phyloP scores from a whole-genome alignment of 352 stramenopile species.

The Globisporangium iwayamae region DNA sequence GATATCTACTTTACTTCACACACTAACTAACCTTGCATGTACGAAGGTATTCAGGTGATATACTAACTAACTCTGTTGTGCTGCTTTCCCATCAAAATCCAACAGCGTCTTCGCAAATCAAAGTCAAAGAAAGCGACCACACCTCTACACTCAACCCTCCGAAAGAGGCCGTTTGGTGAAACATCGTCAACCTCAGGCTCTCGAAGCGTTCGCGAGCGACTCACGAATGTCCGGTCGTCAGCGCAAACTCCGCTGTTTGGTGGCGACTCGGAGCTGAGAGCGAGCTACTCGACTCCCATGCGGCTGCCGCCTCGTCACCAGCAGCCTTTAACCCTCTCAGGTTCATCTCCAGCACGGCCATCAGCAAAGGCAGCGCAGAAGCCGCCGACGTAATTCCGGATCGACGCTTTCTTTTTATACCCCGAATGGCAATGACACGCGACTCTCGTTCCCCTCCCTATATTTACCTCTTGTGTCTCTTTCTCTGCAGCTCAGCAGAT shows the following conservation, averaged over 20 bases:
- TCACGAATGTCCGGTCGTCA: constrained; percentile 48
- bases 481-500: neutral
- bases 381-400: constrained; percentile 13
- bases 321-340: constrained; percentile 22
- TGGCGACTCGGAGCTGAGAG: constrained; percentile 60
- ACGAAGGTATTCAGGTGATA: neutral
- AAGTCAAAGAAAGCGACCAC: constrained; percentile 13
- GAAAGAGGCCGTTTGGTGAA: constrained; percentile 29
- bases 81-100: neutral
- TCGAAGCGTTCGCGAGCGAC: constrained; percentile 41
- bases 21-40: too few relatives aligned
- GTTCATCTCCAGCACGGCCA: neutral
- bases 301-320: constrained; percentile 10
- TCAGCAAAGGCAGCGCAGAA: constrained; percentile 24
- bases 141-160: constrained; percentile 12
- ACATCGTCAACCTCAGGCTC: constrained; percentile 20
- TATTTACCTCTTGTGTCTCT: constrained; percentile 8
- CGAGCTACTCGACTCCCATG: constrained; percentile 75
- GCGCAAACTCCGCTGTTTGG: constrained; percentile 31
- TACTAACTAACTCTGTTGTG: neutral
- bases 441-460: constrained; percentile 1
- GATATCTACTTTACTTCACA: neutral
- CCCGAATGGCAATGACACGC: neutral
- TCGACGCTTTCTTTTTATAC: constrained; percentile 8
- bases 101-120: constrained; percentile 24